Base-by-base conservation (phyloP, 352 stramenopile species). In the Phytophthora melonis region DNA sequence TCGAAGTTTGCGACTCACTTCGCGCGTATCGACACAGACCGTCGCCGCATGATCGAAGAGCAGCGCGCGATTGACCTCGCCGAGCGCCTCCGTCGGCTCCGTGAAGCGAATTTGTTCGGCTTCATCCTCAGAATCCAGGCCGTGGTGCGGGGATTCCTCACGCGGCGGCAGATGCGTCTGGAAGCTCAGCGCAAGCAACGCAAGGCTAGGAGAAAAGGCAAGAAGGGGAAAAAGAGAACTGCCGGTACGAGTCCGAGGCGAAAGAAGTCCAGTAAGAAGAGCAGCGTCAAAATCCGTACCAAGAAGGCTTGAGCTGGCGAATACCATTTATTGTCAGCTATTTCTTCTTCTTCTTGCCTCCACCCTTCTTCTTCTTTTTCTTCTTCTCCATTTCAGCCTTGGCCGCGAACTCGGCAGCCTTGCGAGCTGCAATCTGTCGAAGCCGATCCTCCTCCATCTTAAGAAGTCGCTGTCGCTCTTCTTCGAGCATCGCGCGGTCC, bases 371-470 rank as follows among this genome's bases (percentile, higher is more conserved):
- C 58, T 89, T 92, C 77, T 92, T 92, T 64, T 93, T 93, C 75
- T 93, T 93, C 78, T 92, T 92, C 47, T 95, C 88, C 63, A 95
- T 80, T 71, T 95, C 88, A 5, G 79, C 74, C 49, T 84, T 81
- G n/a, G 85, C 88, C 4, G 86, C 82, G 47, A 91, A 92, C 65
- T 93, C 88, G 59, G 82, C 81, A 21, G 87, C 86, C 62, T 93
- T 93, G 34, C 88, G 82, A 47, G 80, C 86, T 9, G 88, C 84
- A 23, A 92, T 18, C 56, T 95, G 88, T 18, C 88, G 86, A 58
- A 82, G 66, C 1, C 85, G 82, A 71, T 95, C 87, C 19, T 95
- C 86, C 43, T 93, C 86, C 5, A 81, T 43, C 62, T 86, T 77
- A 30, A 84, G 62, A n/a, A 78, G 68, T 19, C 88, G 82, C 32